Evolutionary conservation across 495 filamentous ascomycete species (phyloP).

Genomic region (Podospora pseudopauciseta): DNA sequence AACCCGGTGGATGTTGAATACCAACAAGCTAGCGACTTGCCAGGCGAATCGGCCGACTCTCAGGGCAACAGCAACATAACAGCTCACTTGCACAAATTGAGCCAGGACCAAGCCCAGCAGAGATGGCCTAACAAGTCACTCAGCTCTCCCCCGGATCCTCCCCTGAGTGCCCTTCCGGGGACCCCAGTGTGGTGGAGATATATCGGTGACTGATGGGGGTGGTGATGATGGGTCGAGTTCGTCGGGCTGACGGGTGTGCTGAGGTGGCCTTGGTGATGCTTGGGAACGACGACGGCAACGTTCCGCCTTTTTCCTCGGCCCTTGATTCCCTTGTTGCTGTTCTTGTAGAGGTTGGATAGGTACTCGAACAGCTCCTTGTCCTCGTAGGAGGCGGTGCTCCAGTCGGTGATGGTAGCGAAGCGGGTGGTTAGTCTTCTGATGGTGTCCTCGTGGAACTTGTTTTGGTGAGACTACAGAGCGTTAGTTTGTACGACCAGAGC

Average conservation of each 20-base stretch:
- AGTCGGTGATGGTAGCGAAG: constrained; percentile 63
- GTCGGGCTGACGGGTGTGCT: constrained; percentile 12
- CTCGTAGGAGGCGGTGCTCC: constrained; percentile 56
- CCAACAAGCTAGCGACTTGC: no score
- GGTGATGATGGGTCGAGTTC: constrained; percentile 3
- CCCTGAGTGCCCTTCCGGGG: no score
- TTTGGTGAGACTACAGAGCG: constrained; percentile 74
- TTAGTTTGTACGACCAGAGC: constrained; percentile 3
- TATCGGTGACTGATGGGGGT: constrained; percentile 14
- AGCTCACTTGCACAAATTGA: no score
- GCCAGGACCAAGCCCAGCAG: no score
- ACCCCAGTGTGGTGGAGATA: constrained; percentile 17
- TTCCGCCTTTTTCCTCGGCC: constrained; percentile 83
- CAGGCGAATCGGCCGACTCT: no score
- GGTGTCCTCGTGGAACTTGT: constrained; percentile 78
- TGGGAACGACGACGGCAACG: constrained; percentile 31
- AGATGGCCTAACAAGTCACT: no score
- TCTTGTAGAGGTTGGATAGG: constrained; percentile 84
- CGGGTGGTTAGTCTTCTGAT: constrained; percentile 68
- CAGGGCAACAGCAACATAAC: no score
- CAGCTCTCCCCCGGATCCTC: no score
- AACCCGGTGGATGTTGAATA: no score
- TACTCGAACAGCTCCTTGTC: constrained; percentile 85
- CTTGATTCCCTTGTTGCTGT: constrained; percentile 97
- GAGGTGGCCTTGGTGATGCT: constrained; percentile 13